These are phyloP conservation scores for Coemansia sp. DNA, from an alignment of 192 early-diverging fungal species.

Conservation along the genomic window DNA sequence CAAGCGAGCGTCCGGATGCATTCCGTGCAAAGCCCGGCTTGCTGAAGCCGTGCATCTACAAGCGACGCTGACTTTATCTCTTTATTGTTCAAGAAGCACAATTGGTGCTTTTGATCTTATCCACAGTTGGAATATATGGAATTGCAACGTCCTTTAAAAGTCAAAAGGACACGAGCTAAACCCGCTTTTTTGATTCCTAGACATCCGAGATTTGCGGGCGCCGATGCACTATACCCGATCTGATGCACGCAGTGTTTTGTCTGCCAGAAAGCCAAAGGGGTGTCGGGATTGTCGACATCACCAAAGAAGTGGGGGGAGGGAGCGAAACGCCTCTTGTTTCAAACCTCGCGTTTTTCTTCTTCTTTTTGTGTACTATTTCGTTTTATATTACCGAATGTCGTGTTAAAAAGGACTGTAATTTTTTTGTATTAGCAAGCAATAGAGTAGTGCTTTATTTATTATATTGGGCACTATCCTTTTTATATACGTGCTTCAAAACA, in stretches of 20 bases:
- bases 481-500: too few relatives aligned
- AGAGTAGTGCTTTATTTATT: too few relatives aligned
- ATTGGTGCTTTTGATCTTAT: too few relatives aligned
- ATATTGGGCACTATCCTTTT: too few relatives aligned
- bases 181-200: too few relatives aligned
- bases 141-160: too few relatives aligned
- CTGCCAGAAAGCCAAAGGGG: neutral
- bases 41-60: conserved; percentile 65
- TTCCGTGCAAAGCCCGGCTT: conserved; percentile 4
- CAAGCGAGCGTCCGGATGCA: conserved; percentile 26
- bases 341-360: neutral
- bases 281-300: neutral
- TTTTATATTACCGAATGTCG: neutral
- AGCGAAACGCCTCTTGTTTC: neutral
- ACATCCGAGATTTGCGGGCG: too few relatives aligned
- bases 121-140: too few relatives aligned
- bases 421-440: too few relatives aligned
- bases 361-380: neutral
- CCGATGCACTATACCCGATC: neutral
- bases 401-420: neutral
- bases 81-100: neutral
- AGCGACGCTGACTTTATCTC: conserved; percentile 34
- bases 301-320: neutral
- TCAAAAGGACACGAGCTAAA: too few relatives aligned
- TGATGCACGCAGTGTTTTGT: neutral